Evolutionary conservation across 2,329 filamentous ascomycete genomes (phyloP), one percentile per base, ranked within the genome.

Genomic region (Talaromyces atroroseus): DNA sequence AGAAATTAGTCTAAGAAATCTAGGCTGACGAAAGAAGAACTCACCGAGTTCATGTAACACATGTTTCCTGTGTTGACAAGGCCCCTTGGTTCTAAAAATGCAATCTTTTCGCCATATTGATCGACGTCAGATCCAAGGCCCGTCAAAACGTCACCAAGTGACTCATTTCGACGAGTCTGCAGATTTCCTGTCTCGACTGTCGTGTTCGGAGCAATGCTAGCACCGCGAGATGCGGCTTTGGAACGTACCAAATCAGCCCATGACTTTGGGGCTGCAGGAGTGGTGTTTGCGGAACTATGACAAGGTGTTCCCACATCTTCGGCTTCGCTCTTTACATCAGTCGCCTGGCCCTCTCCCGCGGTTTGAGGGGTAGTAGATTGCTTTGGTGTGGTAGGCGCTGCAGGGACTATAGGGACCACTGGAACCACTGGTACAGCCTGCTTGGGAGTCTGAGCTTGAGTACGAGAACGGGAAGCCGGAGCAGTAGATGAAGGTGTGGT

Each of bases 21-120:
- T 52, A 40, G 49, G 40, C 38, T 14, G n/a, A 23, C 45, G 12
- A 18, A 18, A 3, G 11, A 23, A 29, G 16, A n/a, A 77, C 89
- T 76, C 80, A 96, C 92, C 61, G 94, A 96, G 78, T 97, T 99
- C 94, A 99, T 97, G 76, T 99, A 99, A 75, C 94, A 99, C 89
- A 97, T 95, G 70, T 99, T 97, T 50, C 94, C 94, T 42, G 92
- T 95, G 74, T 99, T 99, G 63, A 96, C 89, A 67, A 99, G 82
- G 49, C 94, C 94, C 63, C 92, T 84, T 51, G 94, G 94, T 74
- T 97, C 90, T 51, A 99, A 80, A 67, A 96, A 96, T 18, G 88
- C 80, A 62, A 92, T 78, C 65, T 87, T 89, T 32, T 82, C 76
- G 38, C 73, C 71, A 61, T 77, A 74, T 57, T 80, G 77, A 48